These are phyloP conservation scores for Cryphonectria naterciae DNA, from an alignment of 2,329 filamentous ascomycete species.

Conservation along the genomic window DNA sequence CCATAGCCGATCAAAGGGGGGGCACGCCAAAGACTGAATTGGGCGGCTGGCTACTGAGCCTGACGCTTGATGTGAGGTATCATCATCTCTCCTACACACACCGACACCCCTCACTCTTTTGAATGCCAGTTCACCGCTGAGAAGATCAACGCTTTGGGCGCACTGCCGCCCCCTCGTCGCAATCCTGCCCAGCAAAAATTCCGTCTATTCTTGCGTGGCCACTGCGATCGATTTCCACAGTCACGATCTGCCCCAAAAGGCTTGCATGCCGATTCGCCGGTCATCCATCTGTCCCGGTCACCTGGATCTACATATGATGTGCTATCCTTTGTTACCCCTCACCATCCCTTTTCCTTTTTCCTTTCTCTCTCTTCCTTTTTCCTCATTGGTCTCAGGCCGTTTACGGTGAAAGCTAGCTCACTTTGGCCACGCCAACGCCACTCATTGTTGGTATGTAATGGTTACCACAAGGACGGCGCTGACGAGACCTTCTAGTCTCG, in stretches of 20 bases:
- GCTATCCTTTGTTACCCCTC: slow-evolving; percentile 16
- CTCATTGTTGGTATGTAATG: slow-evolving; percentile 10
- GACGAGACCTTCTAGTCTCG: neutral
- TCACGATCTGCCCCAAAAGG: slow-evolving; percentile 1
- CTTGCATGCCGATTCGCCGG: slow-evolving; percentile 21
- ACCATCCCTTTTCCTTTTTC: neutral
- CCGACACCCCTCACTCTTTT: neutral
- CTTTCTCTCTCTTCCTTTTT: neutral
- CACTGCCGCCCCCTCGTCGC: neutral
- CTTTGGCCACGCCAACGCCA: neutral
- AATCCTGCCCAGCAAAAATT: neutral
- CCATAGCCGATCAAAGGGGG: neutral
- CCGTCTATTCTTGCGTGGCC: slow-evolving; percentile 4
- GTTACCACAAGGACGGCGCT: neutral
- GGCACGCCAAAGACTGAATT: neutral
- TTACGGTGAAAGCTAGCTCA: neutral
- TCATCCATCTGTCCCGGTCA: slow-evolving; percentile 11
- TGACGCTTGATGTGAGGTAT: slow-evolving; percentile 4
- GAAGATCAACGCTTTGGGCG: neutral
- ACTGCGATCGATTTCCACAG: neutral
- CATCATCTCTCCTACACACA: neutral
- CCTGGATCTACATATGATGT: slow-evolving; percentile 15
- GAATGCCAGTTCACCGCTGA: slow-evolving; percentile 4
- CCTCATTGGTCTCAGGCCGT: neutral
- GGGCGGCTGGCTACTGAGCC: neutral